phyloP scores from a whole-genome alignment of 2,329 filamentous ascomycete genomes.

The Sordariomycetes sp. region DNA sequence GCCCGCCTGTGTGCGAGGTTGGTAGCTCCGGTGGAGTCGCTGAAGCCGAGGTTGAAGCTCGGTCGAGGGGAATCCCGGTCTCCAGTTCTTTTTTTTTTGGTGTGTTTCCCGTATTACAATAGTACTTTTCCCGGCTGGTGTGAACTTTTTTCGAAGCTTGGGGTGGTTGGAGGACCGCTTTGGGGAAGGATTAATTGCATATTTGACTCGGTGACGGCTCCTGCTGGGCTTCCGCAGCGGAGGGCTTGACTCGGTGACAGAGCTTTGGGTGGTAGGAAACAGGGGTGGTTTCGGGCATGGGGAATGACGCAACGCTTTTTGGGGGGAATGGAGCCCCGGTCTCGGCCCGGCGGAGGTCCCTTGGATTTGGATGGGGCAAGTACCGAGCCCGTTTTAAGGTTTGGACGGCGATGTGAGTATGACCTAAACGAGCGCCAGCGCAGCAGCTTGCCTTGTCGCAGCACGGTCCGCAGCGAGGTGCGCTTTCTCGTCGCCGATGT shows the following conservation, averaged over 20 bases:
- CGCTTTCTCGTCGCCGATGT: no score
- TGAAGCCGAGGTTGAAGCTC: conserved; percentile 5
- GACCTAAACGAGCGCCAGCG: no score
- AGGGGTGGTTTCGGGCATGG: background rate
- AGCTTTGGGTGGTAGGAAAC: background rate
- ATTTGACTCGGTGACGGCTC: no score
- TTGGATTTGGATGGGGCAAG: background rate
- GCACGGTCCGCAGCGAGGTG: no score
- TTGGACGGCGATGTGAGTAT: background rate
- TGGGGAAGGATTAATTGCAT: no score
- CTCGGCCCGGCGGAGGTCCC: background rate
- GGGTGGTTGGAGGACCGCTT: no score
- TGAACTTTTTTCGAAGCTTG: no score
- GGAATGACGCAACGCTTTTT: background rate
- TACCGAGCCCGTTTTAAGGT: background rate
- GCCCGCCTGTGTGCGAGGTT: background rate
- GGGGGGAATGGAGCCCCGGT: background rate
- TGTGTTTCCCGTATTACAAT: background rate
- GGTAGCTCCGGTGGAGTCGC: background rate
- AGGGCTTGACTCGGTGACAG: no score
- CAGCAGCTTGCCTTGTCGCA: no score
- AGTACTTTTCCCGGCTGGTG: background rate
- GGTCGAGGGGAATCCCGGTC: background rate
- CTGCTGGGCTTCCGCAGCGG: no score
- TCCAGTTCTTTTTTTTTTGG: background rate